Base-by-base conservation (phyloP, 768 basidiomycete genomes). In the Rickenella mellea region DNA sequence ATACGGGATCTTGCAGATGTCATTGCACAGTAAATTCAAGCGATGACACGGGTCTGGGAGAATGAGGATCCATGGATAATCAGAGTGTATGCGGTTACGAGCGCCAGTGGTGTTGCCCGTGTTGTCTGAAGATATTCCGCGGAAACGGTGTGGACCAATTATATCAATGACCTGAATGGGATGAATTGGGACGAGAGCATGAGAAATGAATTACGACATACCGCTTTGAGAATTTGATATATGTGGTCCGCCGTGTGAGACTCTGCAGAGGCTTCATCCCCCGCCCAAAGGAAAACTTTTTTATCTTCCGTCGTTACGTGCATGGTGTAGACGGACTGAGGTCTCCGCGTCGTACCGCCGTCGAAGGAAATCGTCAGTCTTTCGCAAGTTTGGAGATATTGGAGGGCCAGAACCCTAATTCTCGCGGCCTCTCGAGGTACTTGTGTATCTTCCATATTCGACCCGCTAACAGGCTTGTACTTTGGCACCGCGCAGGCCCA, bases 301-400 rank as follows among this genome's bases (percentile, higher is more conserved):
- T n/a, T n/a, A n/a, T n/a, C n/a, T n/a, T n/a, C n/a, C n/a, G 45
- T 44, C 2, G 50, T 54, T 5, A 54, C 39, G 48, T 53, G 52
- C 2, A 55, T 40, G 10, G 52, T 49, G 19, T 57, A 52, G 14
- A 51, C 32, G 1, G 55, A 55, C 21, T 50, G 40, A 11, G 39
- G 42, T 1, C 29, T 15, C 10, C 29, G 11, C 1, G 29, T 48
- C 7, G 53, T 50, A 1, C 54, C 48, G 6, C 55, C 55, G 41
- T 57, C 54, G 35, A 44, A 55, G 0, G 36, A 44, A 30, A 55
- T 51, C 1, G 52, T 48, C 5, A 54, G 44, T 24, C 54, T 43
- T 6, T 43, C 5, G 30, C 15, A 37, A 9, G 11, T 31, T 7
- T 29, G 17, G 3, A 54, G 49, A 4, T 25, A 6, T 8, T 42